Base-by-base conservation (phyloP, 177 flowering plant genomes). In the Vitis hybrid region DNA sequence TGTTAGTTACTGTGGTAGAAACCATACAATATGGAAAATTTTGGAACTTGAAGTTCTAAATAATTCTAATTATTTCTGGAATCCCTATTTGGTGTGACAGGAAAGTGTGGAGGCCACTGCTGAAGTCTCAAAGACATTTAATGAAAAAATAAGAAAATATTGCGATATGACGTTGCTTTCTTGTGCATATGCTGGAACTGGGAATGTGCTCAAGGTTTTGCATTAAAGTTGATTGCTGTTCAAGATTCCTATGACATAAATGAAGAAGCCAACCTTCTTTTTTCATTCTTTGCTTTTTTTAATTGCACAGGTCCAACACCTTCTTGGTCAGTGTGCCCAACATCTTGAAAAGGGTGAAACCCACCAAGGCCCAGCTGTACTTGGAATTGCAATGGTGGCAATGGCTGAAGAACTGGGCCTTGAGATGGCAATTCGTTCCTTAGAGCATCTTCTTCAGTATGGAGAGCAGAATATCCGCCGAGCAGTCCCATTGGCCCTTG, bases 111-210 rank as follows among this genome's bases (percentile, higher is more conserved):
- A 93, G 73, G 98, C 98, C 54, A 94, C 97, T 3, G 90, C 97
- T 14, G 98, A 96, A 80, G 98, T 94, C 51, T 89, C 97, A 17
- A 96, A 96, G 79, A 93, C 99, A 13, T 89, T 96, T 60, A 80
- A 91, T 75, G 97, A 92, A 58, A 94, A 94, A 72, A 94, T 96
- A 51, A 85, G 92, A 67, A 91, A 89, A 75, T 83, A 94, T 63
- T 93, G 98, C 84, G 97, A 94, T 70, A 87, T 92, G 97, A 91
- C 91, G 40, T 85, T 96, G 40, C 83, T 91, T 30, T 93, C 98
- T 58, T 94, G 98, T 88, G 98, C 99, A 13, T 96, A 92, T 84
- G 98, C 99, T 78, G 98, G 99, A 71, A 96, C 98, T 14, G 98
- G 99, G 64, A 90, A 96, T 79, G 98, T 96, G 7, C 89, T 96